Evolutionary conservation across 2,329 filamentous ascomycete genomes (phyloP), one percentile per base, ranked within the genome.

Genomic region (Albifimbria verrucaria): DNA sequence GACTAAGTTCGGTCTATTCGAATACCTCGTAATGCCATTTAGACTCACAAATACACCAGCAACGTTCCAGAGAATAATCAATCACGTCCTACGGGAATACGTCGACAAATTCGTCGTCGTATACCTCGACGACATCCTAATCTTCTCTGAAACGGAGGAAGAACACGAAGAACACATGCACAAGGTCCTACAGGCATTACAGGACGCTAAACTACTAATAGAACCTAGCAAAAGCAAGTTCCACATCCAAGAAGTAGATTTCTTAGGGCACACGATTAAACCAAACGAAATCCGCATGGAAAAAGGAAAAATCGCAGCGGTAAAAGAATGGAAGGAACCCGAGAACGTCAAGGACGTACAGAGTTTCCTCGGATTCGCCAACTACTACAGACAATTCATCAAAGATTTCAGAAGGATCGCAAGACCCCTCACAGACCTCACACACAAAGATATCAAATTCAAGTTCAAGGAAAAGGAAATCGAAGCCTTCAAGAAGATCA

Each of bases 1-100:
- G 7, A 32, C 26, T 32, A 32, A 32, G 15, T 32, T 32, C 15
- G 15, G 26, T 15, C 26, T 32, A 32, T 32, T 32, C 15, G 15
- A 32, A 15, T 32, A 32, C 26, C 26, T 32, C 7, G 26, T 32
- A 9, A 32, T 32, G 26, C 26, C 26, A 9, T 32, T 32, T 15
- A 15, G 26, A 32, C 26, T 32, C 7, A 32, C 26, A 9, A 32
- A 32, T 32, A 15, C 15, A 32, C 26, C 15, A 32, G 26, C 26
- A 32, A 32, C 15, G 15, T 32, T 32, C 26, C 15, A 32, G n/a
- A n/a, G n/a, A n/a, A n/a, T n/a, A n/a, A n/a, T n/a, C n/a, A n/a
- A n/a, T n/a, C n/a, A n/a, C 60, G 1, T 75, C 73, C 18, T 62
- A 26, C 17, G 15, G 17, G 32, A 59, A 42, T 55, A 61, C 20